A percentile compares a stretch with the other conserved stretches of the same genome.
Evolutionary conservation across 176 grass and related monocot species (phyloP).

Genomic region (Ensete glaucum): DNA sequence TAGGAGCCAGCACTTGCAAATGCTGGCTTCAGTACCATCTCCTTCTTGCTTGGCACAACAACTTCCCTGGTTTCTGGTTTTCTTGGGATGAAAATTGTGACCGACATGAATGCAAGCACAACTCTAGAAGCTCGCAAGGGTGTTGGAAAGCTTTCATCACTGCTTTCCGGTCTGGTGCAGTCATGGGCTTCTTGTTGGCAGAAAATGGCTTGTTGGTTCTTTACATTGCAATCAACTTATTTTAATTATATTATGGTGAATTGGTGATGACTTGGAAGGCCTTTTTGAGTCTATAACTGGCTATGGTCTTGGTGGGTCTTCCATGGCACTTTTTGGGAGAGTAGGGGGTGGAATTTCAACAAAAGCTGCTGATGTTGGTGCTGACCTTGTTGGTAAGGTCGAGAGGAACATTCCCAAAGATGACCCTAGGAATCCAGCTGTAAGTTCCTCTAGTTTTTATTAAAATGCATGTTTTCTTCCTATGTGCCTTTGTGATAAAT

Average conservation of each 20-base stretch:
- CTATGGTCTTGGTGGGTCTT: constrained; percentile 47
- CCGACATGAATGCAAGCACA: constrained; percentile 43
- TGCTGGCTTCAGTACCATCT: constrained; percentile 34
- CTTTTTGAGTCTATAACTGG: constrained; percentile 50
- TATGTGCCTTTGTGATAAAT: neutral
- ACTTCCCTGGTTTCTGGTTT: constrained; percentile 43
- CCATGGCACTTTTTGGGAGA: constrained; percentile 48
- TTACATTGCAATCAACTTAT: constrained; percentile 36
- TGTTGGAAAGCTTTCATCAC: constrained; percentile 40
- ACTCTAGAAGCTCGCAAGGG: constrained; percentile 43
- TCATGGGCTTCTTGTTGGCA: constrained; percentile 44
- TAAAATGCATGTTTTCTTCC: neutral
- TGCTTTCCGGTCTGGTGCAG: constrained; percentile 39
- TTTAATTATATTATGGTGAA: constrained; percentile 31
- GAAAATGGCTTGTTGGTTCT: constrained; percentile 42
- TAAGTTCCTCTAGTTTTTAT: constrained; percentile 15
- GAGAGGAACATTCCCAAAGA: constrained; percentile 59
- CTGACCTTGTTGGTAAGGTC: constrained; percentile 48
- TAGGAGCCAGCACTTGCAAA: constrained; percentile 41
- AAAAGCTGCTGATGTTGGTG: constrained; percentile 42
- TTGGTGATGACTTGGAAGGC: constrained; percentile 40
- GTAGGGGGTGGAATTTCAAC: constrained; percentile 50
- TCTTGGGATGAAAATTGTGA: constrained; percentile 52
- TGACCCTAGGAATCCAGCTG: constrained; percentile 43
- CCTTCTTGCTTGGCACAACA: constrained; percentile 38